Evolutionary conservation across 2,329 filamentous ascomycete genomes (phyloP), one percentile per base, ranked within the genome.

Genomic region (Aspergillus ochraceus): DNA sequence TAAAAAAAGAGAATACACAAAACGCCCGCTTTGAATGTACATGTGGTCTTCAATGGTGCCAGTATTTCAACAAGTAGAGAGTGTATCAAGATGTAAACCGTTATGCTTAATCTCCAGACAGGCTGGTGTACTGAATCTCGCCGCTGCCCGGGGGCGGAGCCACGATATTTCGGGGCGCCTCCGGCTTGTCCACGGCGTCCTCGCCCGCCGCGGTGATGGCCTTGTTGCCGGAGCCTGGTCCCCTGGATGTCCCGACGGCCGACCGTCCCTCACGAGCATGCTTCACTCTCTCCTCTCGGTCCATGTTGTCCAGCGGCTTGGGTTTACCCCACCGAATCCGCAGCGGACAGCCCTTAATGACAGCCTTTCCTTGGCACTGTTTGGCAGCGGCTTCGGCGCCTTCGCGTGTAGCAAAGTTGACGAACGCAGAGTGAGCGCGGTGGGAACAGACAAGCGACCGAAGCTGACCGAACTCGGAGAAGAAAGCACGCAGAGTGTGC

Each of bases 401-500:
- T 62, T 91, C 87, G 59, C 95, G 86, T 3, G 89, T 91, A 67
- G 92, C 88, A 74, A 92, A 99, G 78, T 99, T 99, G 78, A 99
- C 83, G 72, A 98, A 99, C 1, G 95, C 95, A 75, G 93, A 98
- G 72, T 98, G 95, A 17, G 94, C 94, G 80, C 96, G 92, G 79
- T 99, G 95, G 6, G 93, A 97, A 77, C 95, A 98, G 42, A 99
- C 89, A 17, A 99, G 80, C 26, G 92, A 97, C 69, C 95, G 91
- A 61, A 99, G 88, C 71, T 94, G 91, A 64, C 95, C 95, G 69
- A 93, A 92, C 19, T 86, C 85, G 61, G 91, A 87, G 80, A 99
- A 99, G 76, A 96, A 95, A 2, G 92, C 89, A 52, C 95, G 90
- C 26, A 99, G 83, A 70, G 93, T 92, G 77, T 93, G 88, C 76